phyloP scores from a whole-genome alignment of 345 rosid species.

The Pistacia atlantica region DNA sequence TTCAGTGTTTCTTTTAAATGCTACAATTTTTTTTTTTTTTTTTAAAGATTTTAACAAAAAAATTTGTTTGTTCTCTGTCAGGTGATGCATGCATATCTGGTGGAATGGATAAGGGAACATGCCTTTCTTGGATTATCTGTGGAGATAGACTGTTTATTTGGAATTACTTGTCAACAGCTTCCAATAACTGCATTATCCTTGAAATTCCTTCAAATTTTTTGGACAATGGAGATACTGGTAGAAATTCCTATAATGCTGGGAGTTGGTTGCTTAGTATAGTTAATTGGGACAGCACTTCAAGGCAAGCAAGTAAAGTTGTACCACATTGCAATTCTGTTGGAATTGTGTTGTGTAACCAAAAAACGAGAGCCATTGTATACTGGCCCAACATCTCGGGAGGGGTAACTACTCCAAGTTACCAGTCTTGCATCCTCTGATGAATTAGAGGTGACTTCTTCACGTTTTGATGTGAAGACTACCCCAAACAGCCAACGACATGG shows the following conservation, averaged over 20 bases:
- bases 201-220: slow-evolving; percentile 55
- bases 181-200: slow-evolving; percentile 59
- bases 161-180: slow-evolving; percentile 60
- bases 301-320: slow-evolving; percentile 36
- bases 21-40: neutral
- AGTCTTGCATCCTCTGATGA: slow-evolving; percentile 47
- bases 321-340: slow-evolving; percentile 49
- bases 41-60: slow-evolving; percentile 20
- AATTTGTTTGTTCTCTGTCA: slow-evolving; percentile 32
- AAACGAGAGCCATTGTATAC: slow-evolving; percentile 59
- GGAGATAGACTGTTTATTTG: slow-evolving; percentile 73
- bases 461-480: slow-evolving; percentile 35
- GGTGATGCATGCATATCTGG: slow-evolving; percentile 61
- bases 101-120: slow-evolving; percentile 76
- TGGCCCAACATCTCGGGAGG: slow-evolving; percentile 72
- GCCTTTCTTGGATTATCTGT: slow-evolving; percentile 78
- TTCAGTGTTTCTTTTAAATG: slow-evolving; percentile 4
- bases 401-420: slow-evolving; percentile 43
- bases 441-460: slow-evolving; percentile 42
- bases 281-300: slow-evolving; percentile 53
- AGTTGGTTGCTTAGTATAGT: slow-evolving; percentile 74
- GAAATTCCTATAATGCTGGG: slow-evolving; percentile 30
- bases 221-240: slow-evolving; percentile 31
- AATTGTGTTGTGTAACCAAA: slow-evolving; percentile 62
- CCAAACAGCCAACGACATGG: slow-evolving; percentile 35